A percentile compares a stretch with the other conserved stretches of the same genome.
phyloP scores from a whole-genome alignment of 2,329 filamentous ascomycete genomes.

The Chaetomiaceae sp. region DNA sequence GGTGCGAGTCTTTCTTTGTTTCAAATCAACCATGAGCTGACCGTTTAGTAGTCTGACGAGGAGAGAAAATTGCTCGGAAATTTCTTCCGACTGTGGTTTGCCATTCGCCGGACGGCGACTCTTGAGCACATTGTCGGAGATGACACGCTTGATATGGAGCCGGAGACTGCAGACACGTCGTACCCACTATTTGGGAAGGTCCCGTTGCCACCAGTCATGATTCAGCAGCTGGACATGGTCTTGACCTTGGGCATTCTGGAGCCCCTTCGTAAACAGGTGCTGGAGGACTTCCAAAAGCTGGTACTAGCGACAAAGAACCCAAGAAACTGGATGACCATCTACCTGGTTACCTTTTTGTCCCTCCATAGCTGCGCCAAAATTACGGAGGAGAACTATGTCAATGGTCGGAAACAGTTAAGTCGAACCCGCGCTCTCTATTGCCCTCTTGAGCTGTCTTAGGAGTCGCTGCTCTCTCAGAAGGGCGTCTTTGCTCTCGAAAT shows the following conservation, averaged over 20 bases:
- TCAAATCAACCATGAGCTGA: not conserved
- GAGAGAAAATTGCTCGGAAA: conserved; percentile 9
- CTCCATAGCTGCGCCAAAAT: conserved; percentile 17
- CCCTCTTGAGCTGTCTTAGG: no score
- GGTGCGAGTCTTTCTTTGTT: not conserved
- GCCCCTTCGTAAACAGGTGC: conserved; percentile 15
- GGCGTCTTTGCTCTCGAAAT: no score
- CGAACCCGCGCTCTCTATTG: no score
- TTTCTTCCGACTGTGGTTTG: conserved; percentile 13
- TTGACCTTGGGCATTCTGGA: conserved; percentile 13
- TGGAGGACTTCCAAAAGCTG: conserved; percentile 18
- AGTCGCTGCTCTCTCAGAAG: no score
- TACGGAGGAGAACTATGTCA: conserved; percentile 13
- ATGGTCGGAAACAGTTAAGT: conserved; percentile 20
- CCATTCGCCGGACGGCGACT: conserved; percentile 13
- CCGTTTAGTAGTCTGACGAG: not conserved
- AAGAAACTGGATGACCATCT: conserved; percentile 19
- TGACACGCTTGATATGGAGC: conserved; percentile 15
- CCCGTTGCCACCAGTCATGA: conserved; percentile 17
- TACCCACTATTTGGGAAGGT: conserved; percentile 14
- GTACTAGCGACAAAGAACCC: conserved; percentile 12
- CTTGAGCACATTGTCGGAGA: conserved; percentile 16
- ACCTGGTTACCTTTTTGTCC: conserved; percentile 18
- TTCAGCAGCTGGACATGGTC: conserved; percentile 19
- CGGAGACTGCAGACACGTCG: conserved; percentile 10